Evolutionary conservation across 2,329 filamentous ascomycete genomes (phyloP), one percentile per base, ranked within the genome.

Genomic region (Lachnellula cervina): DNA sequence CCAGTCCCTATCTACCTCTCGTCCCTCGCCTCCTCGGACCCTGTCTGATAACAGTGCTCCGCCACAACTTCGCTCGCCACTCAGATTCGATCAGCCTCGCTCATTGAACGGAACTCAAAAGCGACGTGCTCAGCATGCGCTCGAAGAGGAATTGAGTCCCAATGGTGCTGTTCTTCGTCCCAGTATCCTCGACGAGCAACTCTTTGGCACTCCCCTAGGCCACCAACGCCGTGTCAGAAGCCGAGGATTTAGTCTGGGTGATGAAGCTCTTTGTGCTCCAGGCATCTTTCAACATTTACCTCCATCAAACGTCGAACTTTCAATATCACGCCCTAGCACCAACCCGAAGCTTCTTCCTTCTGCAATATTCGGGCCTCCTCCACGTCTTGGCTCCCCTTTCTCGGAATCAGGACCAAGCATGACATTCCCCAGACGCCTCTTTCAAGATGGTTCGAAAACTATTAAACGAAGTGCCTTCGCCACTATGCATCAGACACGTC

Each of bases 351-450:
- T 70, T 19, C 70, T 74, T 6, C 65, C 68, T 1, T 68, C 68
- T 2, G 71, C 71, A 1, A 59, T 48, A 17, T 59, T 64, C 42
- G 59, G 59, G 13, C 55, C 53, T 17, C 59, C 52, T 42, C 73
- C 76, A 14, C 76, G 81, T 6, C 74, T 86, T 4, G 80, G 83
- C 32, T 86, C 83, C 5, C 83, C 83, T 0, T 86, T 86, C 59
- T 72, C 76, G 7, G 74, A 74, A 35, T 67, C 74, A 9, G 73
- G 69, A 54, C 74, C 77, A 13, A 83, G 79, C 68, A 77, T 82
- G 64, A 85, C 82, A 46, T 83, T 85, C 59, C 83, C 83, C n/a
- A 81, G 80, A 56, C 77, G 83, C 42, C 68, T 79, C 32, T 77
- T 75, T 34, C 76, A 78, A 60, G 61, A 68, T 34, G 49, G 51